A percentile compares a stretch with the other conserved stretches of the same genome.
These are phyloP conservation scores for Diaporthe sp. DNA, from an alignment of 2,329 filamentous ascomycete genomes.

Conservation along the genomic window DNA sequence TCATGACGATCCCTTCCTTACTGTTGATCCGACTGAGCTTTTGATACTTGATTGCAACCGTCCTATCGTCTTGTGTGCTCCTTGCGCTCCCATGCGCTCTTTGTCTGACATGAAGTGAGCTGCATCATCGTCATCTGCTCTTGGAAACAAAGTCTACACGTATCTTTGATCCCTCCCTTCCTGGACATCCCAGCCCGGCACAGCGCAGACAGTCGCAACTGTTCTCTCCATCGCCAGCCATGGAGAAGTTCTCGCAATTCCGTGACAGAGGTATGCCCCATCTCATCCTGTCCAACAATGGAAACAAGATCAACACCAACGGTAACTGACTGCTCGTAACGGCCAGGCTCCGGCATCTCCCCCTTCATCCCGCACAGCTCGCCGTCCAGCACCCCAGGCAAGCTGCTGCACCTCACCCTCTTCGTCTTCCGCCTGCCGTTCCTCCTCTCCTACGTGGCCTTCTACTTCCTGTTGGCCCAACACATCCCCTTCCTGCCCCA, in stretches of 20 bases:
- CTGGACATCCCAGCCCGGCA: neutral
- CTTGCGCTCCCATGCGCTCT: conserved; percentile 22
- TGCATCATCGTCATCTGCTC: conserved; percentile 7
- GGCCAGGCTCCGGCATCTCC: conserved; percentile 91
- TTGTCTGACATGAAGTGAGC: conserved; percentile 31
- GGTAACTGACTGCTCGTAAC: neutral
- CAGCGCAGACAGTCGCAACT: neutral
- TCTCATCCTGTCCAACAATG: conserved; percentile 15
- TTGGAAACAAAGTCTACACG: neutral
- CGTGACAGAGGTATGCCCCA: conserved; percentile 81
- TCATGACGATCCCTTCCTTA: conserved; percentile 30
- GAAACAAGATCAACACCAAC: conserved; percentile 12
- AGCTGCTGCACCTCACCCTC: conserved; percentile 77
- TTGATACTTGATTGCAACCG: neutral
- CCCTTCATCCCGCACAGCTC: conserved; percentile 90
- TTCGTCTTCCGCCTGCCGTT: conserved; percentile 87
- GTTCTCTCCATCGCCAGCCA: conserved; percentile 53
- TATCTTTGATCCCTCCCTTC: neutral
- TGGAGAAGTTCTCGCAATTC: conserved; percentile 97
- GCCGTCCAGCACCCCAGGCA: conserved; percentile 72
- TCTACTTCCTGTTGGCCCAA: conserved; percentile 87
- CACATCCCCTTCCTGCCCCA: conserved; percentile 72
- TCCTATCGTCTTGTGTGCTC: neutral
- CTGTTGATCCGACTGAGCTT: neutral
- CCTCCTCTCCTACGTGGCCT: conserved; percentile 75